Evolutionary conservation across 2,329 filamentous ascomycete species (phyloP).

Genomic region (Aspergillus intermedius): DNA sequence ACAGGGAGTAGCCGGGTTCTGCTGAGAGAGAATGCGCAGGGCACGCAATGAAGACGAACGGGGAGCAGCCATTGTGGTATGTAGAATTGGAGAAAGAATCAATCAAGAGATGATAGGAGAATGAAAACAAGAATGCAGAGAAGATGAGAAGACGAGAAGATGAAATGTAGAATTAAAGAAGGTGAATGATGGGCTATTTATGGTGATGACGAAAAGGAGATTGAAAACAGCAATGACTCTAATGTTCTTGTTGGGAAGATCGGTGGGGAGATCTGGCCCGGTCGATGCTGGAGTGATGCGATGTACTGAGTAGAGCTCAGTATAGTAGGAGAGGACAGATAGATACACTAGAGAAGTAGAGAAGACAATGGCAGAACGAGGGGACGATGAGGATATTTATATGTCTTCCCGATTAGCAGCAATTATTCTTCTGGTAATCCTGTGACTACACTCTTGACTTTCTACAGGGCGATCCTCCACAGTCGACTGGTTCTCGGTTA

Average conservation of each 20-base stretch:
- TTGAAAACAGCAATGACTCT: background rate
- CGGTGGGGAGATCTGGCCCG: background rate
- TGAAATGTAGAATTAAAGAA: background rate
- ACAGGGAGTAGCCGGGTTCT: slow-evolving; percentile 25
- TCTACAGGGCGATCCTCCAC: too few relatives aligned
- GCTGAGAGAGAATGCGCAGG: slow-evolving; percentile 38
- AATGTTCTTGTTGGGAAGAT: background rate
- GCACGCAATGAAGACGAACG: slow-evolving; percentile 41
- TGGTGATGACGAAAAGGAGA: background rate
- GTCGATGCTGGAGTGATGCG: background rate
- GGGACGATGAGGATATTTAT: background rate
- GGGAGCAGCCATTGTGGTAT: slow-evolving; percentile 37
- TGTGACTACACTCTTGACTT: background rate
- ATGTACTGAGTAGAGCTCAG: background rate
- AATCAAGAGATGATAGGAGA: background rate
- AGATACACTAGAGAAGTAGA: background rate
- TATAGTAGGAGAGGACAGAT: background rate
- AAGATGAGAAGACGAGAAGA: slow-evolving; percentile 2
- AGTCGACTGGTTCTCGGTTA: too few relatives aligned
- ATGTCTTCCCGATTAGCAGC: background rate
- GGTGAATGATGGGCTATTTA: background rate
- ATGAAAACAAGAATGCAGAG: slow-evolving; percentile 1
- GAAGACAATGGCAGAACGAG: background rate
- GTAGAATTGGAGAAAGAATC: slow-evolving; percentile 1
- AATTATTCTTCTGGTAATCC: background rate